Evolutionary conservation across 768 basidiomycete genomes (phyloP), one percentile per base, ranked within the genome.

Genomic region (Leucogyrophana mollusca): DNA sequence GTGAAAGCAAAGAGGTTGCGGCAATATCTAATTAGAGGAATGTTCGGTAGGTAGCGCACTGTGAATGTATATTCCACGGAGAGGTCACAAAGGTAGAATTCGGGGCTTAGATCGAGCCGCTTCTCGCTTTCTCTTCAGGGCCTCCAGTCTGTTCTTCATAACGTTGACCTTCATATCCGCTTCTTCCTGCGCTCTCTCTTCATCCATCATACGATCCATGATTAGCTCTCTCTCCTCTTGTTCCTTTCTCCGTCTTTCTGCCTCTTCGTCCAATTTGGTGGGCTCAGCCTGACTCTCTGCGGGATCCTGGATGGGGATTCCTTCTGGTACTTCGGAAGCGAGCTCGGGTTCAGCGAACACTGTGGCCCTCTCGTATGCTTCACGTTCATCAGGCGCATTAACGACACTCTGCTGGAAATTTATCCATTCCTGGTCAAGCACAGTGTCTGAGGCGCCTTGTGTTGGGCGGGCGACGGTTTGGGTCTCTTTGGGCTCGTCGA

Each of bases 131-230:
- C 65, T 64, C 59, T 72, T 72, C 45, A 91, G 62, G 9, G 78
- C 73, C 45, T 84, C 86, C 25, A 92, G 56, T 55, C 75, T 76
- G 36, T 67, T 78, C 66, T 85, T 90, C 68, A 92, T 74, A 34
- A 74, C 54, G 8, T 61, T 60, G 9, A 90, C 89, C 43, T 80
- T 81, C 69, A 82, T 81, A 60, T 93, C 90, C 4, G 89, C 90
- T 60, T 92, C 90, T 60, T 93, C 90, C 69, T 93, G 90, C 24
- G 83, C 85, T 45, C 82, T 76, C 62, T 93, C 90, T 67, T 93
- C 90, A 23, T 91, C 90, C 61, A 90, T 48, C 38, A 92, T 64
- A 45, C 90, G 76, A 65, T 91, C 90, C 84, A 92, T 87, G 35
- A 92, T 91, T 49, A 91, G 66, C 55, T 92, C 89, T 40, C 79